Evolutionary conservation across 1,284 basidiomycete genomes (phyloP).

Genomic region (Trichosporon ovoides): DNA sequence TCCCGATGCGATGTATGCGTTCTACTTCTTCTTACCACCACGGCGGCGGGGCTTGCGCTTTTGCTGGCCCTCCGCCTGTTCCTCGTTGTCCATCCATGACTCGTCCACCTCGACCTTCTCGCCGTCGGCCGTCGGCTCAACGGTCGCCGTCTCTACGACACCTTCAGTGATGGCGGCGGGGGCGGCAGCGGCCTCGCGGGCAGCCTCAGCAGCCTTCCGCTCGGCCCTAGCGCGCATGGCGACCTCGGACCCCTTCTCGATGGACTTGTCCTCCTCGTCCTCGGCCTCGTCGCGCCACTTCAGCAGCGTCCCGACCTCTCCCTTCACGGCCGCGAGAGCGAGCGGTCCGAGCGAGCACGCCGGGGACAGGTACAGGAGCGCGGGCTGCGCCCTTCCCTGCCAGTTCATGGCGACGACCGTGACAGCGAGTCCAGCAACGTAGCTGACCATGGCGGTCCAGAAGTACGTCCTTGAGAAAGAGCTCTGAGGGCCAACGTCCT

Average conservation of each 20-base stretch:
- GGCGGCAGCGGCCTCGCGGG: constrained; percentile 6
- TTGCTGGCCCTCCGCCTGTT: background rate
- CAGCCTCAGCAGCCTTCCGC: constrained; percentile 6
- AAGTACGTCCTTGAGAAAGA: constrained; percentile 74
- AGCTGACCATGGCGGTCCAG: constrained; percentile 64
- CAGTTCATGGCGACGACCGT: constrained; percentile 88
- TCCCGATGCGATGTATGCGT: no score
- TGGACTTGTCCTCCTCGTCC: constrained; percentile 28
- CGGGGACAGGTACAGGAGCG: constrained; percentile 74
- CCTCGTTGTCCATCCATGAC: constrained; percentile 40
- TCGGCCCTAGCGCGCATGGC: constrained; percentile 28
- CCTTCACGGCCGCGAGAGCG: constrained; percentile 39
- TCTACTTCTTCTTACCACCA: constrained; percentile 18
- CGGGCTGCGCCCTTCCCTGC: constrained; percentile 78
- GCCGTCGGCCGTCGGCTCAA: no score
- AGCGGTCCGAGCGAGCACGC: constrained; percentile 53
- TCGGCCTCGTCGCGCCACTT: constrained; percentile 34
- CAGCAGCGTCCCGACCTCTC: constrained; percentile 44
- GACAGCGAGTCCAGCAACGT: constrained; percentile 67
- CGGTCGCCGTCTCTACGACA: constrained; percentile 5
- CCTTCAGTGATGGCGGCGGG: background rate
- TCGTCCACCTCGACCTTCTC: constrained; percentile 37
- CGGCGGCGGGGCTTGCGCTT: constrained; percentile 11
- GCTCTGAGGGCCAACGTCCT: constrained; percentile 29
- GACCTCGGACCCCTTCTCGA: constrained; percentile 39